Evolutionary conservation across 768 basidiomycete species (phyloP), one percentile per base, ranked within the genome.

Genomic region (Tephrocybe sp.): DNA sequence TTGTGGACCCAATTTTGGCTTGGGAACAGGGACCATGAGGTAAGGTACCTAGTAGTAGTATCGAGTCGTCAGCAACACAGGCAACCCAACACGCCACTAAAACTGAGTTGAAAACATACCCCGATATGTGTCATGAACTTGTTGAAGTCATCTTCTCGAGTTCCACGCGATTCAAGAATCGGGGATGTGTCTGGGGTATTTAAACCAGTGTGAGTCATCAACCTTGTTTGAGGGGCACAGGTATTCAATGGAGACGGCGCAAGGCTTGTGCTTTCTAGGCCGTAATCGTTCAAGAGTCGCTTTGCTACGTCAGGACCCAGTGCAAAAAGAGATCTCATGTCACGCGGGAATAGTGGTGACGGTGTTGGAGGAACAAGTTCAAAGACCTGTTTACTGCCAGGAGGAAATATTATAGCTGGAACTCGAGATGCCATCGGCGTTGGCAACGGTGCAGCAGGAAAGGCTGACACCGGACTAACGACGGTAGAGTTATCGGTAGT

Each of bases 121-220:
- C 76, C 76, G 45, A 77, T 74, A 56, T 75, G 73, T 14, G 69
- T 63, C 73, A 76, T 76, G 55, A 77, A 77, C n/a, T 59, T 71
- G 50, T 74, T 73, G 54, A 76, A 60, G 50, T 78, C 72, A 34
- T 63, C 57, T 17, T 71, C 72, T 42, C 71, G 66, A 18, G 64
- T 54, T 32, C 56, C 55, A n/a, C 40, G 15, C 3, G 1, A 17
- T 25, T 56, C 52, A 26, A 47, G 24, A 15, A 38, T 38, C 17
- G 51, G 53, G 12, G 51, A 55, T 45, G 48, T 32, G 23, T 58
- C 47, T 17, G 45, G 47, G 6, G 46, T 49, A 17, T 45, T 39
- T 7, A 48, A 52, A 10, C 53, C 57, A 36, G 44, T 51, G 12
- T 49, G 28, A 37, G 41, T 55, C 18, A 43, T 11, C 28, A 5